Conservation (phyloP, 371 early-diverging fungal genomes). For the Lichtheimia ramosa region DNA sequence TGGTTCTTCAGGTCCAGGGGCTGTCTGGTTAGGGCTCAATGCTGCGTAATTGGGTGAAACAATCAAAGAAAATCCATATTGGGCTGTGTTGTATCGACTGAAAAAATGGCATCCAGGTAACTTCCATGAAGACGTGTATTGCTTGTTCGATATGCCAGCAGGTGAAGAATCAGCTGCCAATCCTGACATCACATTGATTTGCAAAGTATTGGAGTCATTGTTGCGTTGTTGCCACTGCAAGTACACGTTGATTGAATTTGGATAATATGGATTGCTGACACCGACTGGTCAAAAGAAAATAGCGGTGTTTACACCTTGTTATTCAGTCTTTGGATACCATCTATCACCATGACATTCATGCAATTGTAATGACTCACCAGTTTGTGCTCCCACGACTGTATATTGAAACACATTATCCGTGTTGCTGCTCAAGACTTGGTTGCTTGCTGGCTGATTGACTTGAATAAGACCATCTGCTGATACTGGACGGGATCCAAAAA, state of each 20-base stretch:
- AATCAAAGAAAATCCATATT: constrained; percentile 14
- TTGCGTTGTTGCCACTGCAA: constrained; percentile 19
- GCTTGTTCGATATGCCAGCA: constrained; percentile 20
- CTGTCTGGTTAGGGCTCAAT: constrained; percentile 1
- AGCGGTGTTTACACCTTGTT: not conserved
- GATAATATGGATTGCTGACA: constrained; percentile 16
- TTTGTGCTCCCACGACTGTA: constrained; percentile 22
- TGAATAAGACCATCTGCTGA: not conserved
- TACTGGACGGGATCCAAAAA: not conserved
- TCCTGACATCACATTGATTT: constrained; percentile 8
- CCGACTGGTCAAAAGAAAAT: not conserved
- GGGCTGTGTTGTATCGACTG: constrained; percentile 17
- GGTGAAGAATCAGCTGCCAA: constrained; percentile 11
- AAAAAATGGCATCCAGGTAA: constrained; percentile 25
- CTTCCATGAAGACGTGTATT: constrained; percentile 16
- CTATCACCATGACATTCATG: too few species aligned
- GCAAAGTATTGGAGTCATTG: constrained; percentile 8
- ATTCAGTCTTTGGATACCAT: too few species aligned
- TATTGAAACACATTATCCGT: constrained; percentile 13
- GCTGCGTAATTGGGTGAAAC: constrained; percentile 12
- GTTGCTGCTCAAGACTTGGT: constrained; percentile 13
- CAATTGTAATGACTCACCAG: constrained; percentile 11
- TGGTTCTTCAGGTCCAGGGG: constrained; percentile 13
- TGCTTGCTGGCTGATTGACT: constrained; percentile 11
- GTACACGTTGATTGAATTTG: constrained; percentile 10